These are phyloP conservation scores for Allomyces macrogynus DNA, from an alignment of 192 early-diverging fungal species.

Conservation along the genomic window DNA sequence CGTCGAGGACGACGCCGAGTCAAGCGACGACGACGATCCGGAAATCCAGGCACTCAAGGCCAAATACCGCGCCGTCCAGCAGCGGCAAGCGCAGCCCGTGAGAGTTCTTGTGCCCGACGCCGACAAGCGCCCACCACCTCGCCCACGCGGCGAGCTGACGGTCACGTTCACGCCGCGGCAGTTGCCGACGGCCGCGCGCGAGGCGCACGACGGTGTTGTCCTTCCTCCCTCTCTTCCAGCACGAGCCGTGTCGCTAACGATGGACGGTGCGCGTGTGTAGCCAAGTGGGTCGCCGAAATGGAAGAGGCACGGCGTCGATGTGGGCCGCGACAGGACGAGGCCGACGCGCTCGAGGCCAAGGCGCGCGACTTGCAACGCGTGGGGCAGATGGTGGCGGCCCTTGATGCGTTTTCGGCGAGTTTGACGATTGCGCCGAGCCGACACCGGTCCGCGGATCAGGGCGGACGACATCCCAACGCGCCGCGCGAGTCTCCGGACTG, in stretches of 20 bases:
- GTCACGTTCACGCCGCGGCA: conserved; percentile 22
- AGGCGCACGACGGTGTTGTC: conserved; percentile 26
- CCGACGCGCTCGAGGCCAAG: neutral
- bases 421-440: neutral
- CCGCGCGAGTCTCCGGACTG: neutral
- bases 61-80: conserved; percentile 12
- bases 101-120: too few species aligned
- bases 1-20: conserved; percentile 6
- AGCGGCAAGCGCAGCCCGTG: neutral
- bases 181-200: conserved; percentile 23
- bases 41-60: conserved; percentile 24
- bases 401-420: neutral
- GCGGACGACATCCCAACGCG: too few species aligned
- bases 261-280: neutral
- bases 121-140: conserved; percentile 4
- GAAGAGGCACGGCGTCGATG: neutral
- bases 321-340: neutral
- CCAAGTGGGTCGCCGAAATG: neutral
- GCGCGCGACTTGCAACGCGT: neutral
- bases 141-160: conserved; percentile 7
- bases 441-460: neutral
- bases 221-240: neutral
- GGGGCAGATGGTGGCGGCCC: neutral
- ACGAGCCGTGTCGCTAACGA: too few species aligned
- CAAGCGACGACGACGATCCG: conserved; percentile 14